A percentile compares a stretch with the other conserved stretches of the same genome.
Evolutionary conservation across 805 yeast species (phyloP).

Genomic region (Lipomyces starkeyi): DNA sequence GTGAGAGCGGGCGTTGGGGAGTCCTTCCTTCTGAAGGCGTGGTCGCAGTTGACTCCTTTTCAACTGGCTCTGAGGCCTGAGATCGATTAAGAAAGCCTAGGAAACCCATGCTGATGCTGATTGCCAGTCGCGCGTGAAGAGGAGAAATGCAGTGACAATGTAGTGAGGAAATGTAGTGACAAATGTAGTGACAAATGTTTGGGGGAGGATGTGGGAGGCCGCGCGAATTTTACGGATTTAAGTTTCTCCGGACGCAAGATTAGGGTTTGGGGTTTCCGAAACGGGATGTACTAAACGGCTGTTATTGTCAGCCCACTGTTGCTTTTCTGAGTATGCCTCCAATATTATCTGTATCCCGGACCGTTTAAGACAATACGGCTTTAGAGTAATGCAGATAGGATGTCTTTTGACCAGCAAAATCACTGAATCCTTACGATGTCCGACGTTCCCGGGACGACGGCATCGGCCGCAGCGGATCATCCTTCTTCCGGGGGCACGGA

Average conservation of each 20-base stretch:
- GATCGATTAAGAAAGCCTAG: conserved; percentile 1
- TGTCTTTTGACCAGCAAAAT: no score
- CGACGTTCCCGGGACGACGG: not conserved
- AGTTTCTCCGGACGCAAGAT: no score
- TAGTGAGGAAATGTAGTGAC: not conserved
- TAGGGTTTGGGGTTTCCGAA: not conserved
- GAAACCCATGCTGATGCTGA: no score
- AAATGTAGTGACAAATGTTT: not conserved
- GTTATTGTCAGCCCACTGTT: no score
- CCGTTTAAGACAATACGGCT: no score
- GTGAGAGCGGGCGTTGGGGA: conserved; percentile 1
- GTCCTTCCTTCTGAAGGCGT: not conserved
- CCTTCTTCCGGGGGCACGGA: no score
- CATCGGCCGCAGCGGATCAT: not conserved
- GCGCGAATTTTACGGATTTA: no score
- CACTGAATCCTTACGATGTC: not conserved
- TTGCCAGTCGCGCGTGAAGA: no score
- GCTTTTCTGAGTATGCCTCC: no score
- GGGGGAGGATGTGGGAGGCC: not conserved
- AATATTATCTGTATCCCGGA: no score
- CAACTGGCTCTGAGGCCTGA: not conserved
- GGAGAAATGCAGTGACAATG: not conserved
- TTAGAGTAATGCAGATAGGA: no score
- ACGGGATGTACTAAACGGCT: no score
- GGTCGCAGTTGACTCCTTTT: conserved; percentile 2